phyloP scores from a whole-genome alignment of 163 green algal species.

The Prototheca cutis region DNA sequence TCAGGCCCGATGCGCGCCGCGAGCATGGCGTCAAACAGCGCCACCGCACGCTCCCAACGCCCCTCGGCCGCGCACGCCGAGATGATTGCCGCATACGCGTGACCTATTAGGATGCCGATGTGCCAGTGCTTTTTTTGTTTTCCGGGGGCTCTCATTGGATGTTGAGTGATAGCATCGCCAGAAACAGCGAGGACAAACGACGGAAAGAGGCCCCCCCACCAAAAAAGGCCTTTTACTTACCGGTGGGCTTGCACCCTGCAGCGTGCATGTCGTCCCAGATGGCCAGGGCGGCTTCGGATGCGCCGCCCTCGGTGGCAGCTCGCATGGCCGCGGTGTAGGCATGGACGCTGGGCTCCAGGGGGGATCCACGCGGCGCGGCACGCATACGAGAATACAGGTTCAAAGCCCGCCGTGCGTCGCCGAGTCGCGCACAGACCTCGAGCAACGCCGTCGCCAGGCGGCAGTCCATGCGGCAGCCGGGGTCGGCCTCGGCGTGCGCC shows the following conservation, averaged over 20 bases:
- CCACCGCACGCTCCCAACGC: constrained; percentile 58
- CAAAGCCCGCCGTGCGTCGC: constrained; percentile 53
- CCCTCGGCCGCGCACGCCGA: constrained; percentile 62
- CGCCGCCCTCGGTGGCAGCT: constrained; percentile 57
- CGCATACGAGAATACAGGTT: constrained; percentile 42
- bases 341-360: constrained; percentile 64
- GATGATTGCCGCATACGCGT: constrained; percentile 78
- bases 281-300: constrained; percentile 42
- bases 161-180: no score
- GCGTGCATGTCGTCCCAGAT: constrained; percentile 75
- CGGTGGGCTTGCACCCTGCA: constrained; percentile 42
- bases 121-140: no score
- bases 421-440: constrained; percentile 62
- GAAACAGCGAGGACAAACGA: no score
- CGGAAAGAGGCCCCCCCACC: no score
- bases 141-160: no score
- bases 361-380: constrained; percentile 29
- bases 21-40: constrained; percentile 80
- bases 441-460: constrained; percentile 71
- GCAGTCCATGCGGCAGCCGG: constrained; percentile 52
- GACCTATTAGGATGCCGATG: no score
- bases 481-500: constrained; percentile 41
- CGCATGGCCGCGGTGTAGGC: constrained; percentile 81
- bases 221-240: no score
- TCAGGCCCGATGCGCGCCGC: constrained; percentile 57